Evolutionary conservation across 176 grass and related monocot genomes (phyloP).

Genomic region (Hsuehochloa calcarea): DNA sequence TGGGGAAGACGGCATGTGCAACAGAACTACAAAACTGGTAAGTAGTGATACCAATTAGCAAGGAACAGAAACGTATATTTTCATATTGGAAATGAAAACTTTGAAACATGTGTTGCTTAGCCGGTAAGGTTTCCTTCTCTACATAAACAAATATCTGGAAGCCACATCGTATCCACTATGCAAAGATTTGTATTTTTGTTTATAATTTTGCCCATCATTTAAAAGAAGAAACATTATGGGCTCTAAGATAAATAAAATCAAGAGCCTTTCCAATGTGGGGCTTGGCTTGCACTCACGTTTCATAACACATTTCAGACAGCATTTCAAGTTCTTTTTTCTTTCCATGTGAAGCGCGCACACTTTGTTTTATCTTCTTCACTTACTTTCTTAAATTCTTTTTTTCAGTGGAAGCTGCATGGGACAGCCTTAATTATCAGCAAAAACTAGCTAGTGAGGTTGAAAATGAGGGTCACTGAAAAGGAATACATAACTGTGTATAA

Average conservation of each 20-base stretch:
- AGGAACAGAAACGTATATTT: not conserved
- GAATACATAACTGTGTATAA: not conserved
- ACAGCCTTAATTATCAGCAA: not conserved
- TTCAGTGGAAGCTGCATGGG: not conserved
- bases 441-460: not conserved
- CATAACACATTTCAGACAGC: not conserved
- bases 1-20: not conserved
- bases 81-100: not conserved
- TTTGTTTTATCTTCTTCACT: not conserved
- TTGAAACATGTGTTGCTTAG: conserved; percentile 24
- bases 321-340: not conserved
- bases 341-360: not conserved
- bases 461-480: not conserved
- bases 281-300: not conserved
- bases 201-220: not conserved
- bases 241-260: not conserved
- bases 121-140: not conserved
- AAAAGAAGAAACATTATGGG: not conserved
- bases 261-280: not conserved
- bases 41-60: not conserved
- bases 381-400: not conserved
- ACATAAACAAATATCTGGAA: not conserved
- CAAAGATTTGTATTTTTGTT: not conserved
- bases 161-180: not conserved
- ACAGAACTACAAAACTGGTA: not conserved